A percentile compares a stretch with the other conserved stretches of the same genome.
phyloP scores from a whole-genome alignment of 805 yeast species.

The Saturnispora kantuleensis region DNA sequence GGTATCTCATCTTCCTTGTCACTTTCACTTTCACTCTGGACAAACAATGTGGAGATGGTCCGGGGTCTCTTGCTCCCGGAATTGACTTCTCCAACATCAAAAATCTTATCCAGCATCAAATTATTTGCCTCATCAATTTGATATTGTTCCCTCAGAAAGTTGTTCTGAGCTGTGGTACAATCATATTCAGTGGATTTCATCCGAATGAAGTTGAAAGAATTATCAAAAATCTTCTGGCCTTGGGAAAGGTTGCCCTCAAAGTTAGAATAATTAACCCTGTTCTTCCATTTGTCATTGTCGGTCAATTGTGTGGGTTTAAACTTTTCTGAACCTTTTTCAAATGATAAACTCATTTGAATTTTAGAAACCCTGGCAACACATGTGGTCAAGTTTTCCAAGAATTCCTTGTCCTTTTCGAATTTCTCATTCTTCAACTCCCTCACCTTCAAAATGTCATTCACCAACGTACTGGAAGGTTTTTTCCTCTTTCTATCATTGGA shows the following conservation, averaged over 20 bases:
- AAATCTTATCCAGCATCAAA: constrained; percentile 3
- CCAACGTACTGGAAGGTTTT: background rate
- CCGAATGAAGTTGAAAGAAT: constrained; percentile 15
- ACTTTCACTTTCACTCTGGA: constrained; percentile 9
- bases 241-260: constrained; percentile 11
- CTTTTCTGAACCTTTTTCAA: background rate
- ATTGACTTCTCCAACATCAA: constrained; percentile 2
- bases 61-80: background rate
- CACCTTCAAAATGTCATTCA: constrained; percentile 10
- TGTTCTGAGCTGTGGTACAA: constrained; percentile 9
- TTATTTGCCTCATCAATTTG: constrained; percentile 8
- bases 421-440: constrained; percentile 12
- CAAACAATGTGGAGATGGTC: constrained; percentile 3
- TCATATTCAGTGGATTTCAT: constrained; percentile 13
- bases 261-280: constrained; percentile 14
- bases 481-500: background rate
- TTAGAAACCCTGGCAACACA: constrained; percentile 9
- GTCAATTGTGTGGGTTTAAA: constrained; percentile 1
- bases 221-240: constrained; percentile 14
- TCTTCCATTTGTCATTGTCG: constrained; percentile 13
- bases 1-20: constrained; percentile 4
- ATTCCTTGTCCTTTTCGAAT: constrained; percentile 3
- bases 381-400: background rate
- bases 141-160: constrained; percentile 9
- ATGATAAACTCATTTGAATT: constrained; percentile 9